Percentiles rank a stretch among this genome's conserved stretches.
Conservation (phyloP, 1,139 yeast species). For the Kodamaea fungicola region DNA sequence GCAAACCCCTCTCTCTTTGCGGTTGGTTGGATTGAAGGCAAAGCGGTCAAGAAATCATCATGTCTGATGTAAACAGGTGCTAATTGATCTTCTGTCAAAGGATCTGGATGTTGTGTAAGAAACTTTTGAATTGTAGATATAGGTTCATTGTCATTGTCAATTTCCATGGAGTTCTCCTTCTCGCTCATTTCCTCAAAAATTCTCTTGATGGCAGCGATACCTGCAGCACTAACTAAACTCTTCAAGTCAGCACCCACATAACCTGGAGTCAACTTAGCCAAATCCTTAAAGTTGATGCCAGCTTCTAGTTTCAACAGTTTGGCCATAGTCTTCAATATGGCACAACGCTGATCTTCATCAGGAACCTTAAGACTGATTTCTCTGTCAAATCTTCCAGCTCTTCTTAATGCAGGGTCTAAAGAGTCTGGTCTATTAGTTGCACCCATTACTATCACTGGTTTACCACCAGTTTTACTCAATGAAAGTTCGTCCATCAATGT, state of each 20-base stretch:
- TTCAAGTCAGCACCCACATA: slow-evolving; percentile 97
- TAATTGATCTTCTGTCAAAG: slow-evolving; percentile 71
- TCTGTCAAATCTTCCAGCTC: slow-evolving; percentile 76
- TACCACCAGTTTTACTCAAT: slow-evolving; percentile 82
- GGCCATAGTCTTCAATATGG: slow-evolving; percentile 75
- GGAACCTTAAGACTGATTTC: slow-evolving; percentile 79
- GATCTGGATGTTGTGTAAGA: slow-evolving; percentile 70
- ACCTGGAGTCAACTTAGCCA: slow-evolving; percentile 95
- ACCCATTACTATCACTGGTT: slow-evolving; percentile 67
- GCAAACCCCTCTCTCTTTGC: slow-evolving; percentile 99
- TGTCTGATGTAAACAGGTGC: slow-evolving; percentile 70
- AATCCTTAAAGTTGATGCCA: slow-evolving; percentile 63
- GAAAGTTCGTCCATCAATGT: slow-evolving; percentile 93
- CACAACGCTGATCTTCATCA: slow-evolving; percentile 74
- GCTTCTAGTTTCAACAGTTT: slow-evolving; percentile 49
- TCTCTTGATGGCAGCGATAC: slow-evolving; percentile 89
- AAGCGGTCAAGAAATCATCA: slow-evolving; percentile 76
- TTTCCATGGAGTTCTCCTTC: slow-evolving; percentile 35
- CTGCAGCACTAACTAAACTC: slow-evolving; percentile 93
- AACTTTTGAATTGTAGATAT: slow-evolving; percentile 73
- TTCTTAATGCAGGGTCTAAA: slow-evolving; percentile 95
- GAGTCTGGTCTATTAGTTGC: slow-evolving; percentile 85
- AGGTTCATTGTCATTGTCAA: slow-evolving; percentile 42
- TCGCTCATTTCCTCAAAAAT: slow-evolving; percentile 58
- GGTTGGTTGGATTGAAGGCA: slow-evolving; percentile 94